Evolutionary conservation across 345 rosid genomes (phyloP).

Genomic region (Citrus glauca): DNA sequence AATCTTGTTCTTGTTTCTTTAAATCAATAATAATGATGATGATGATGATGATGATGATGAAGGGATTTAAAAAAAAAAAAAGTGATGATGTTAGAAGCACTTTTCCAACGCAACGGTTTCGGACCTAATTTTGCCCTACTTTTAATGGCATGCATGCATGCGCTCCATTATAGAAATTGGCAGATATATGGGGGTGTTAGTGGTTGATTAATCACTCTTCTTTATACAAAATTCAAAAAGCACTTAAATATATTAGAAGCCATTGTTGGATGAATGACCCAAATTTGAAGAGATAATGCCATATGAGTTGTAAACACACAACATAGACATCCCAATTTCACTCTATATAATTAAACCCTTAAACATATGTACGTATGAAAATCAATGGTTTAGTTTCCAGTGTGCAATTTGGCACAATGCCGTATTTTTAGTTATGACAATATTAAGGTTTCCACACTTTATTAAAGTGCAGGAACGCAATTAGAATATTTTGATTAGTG

Average conservation of each 20-base stretch:
- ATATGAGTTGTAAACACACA: too few species aligned
- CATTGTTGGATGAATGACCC: background rate
- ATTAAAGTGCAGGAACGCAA: too few species aligned
- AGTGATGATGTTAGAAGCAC: background rate
- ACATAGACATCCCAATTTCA: too few species aligned
- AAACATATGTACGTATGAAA: too few species aligned
- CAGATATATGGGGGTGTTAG: too few species aligned
- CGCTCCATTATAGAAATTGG: background rate
- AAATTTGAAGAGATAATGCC: background rate
- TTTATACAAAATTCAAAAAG: background rate
- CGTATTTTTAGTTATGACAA: too few species aligned
- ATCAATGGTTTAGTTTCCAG: too few species aligned
- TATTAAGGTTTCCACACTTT: too few species aligned
- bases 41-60: background rate
- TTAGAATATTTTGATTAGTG: too few species aligned
- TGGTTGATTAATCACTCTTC: background rate
- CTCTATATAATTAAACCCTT: too few species aligned
- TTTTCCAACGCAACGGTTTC: background rate
- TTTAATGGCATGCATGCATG: slow-evolving; percentile 5
- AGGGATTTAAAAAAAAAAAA: background rate
- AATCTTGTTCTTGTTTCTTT: background rate
- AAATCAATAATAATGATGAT: background rate
- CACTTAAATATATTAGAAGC: too few species aligned
- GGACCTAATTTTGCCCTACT: slow-evolving; percentile 3
- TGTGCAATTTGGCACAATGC: too few species aligned